Percentiles rank a stretch among this genome's conserved stretches.
These are phyloP conservation scores for Silene latifolia DNA, from an alignment of 148 eudicot genomes.

Conservation along the genomic window DNA sequence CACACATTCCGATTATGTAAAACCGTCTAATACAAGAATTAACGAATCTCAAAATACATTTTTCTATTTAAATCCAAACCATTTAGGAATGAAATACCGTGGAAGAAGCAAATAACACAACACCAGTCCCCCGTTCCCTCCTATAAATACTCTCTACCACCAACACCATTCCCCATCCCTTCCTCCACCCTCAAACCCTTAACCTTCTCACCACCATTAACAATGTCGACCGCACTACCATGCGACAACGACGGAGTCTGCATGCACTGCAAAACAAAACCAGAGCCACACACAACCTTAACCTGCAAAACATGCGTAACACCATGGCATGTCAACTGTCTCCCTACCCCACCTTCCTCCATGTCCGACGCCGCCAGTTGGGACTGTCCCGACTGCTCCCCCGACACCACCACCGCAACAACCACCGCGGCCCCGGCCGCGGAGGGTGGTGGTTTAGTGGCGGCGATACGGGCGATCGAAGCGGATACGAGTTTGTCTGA, in stretches of 20 bases:
- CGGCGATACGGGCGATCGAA: slow-evolving; percentile 61
- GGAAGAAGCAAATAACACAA: background rate
- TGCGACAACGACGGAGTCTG: slow-evolving; percentile 66
- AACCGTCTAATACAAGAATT: too few species aligned
- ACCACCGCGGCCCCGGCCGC: background rate
- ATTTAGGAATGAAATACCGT: too few species aligned
- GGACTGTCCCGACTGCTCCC: slow-evolving; percentile 82
- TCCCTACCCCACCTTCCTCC: slow-evolving; percentile 40
- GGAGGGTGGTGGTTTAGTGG: slow-evolving; percentile 32
- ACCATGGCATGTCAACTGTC: slow-evolving; percentile 79
- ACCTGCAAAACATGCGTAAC: slow-evolving; percentile 61
- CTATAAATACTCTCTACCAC: background rate
- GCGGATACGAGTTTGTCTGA: slow-evolving; percentile 57
- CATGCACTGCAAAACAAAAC: slow-evolving; percentile 59
- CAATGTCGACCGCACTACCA: slow-evolving; percentile 32
- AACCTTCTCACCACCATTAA: background rate
- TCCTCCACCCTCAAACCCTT: background rate
- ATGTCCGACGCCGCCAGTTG: slow-evolving; percentile 35
- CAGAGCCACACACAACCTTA: slow-evolving; percentile 42
- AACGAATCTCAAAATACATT: too few species aligned
- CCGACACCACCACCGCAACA: slow-evolving; percentile 4
- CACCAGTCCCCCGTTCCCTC: background rate
- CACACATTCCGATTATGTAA: too few species aligned
- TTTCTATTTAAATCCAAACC: too few species aligned
- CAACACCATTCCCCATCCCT: background rate